These are phyloP conservation scores for Cicer bijugum DNA, from an alignment of 306 rosid species.

Conservation along the genomic window DNA sequence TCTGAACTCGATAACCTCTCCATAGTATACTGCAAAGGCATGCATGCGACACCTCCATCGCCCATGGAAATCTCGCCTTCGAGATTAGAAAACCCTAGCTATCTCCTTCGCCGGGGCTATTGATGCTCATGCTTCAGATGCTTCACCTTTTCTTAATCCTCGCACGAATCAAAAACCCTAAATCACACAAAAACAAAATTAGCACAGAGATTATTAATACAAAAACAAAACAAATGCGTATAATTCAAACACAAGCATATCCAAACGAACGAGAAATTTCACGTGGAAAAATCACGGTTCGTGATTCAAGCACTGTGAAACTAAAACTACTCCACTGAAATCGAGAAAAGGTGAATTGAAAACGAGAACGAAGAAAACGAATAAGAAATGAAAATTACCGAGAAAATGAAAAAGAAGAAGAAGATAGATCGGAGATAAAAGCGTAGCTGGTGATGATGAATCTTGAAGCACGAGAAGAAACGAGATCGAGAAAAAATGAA, in stretches of 20 bases:
- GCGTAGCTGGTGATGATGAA: conserved; percentile 49
- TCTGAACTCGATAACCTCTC: conserved; percentile 83
- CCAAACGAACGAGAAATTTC: conserved; percentile 29
- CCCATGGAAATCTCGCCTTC: conserved; percentile 91
- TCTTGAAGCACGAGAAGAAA: conserved; percentile 47
- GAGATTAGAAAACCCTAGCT: conserved; percentile 72
- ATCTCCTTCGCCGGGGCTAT: conserved; percentile 82
- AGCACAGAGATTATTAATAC: conserved; percentile 43
- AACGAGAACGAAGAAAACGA: background rate
- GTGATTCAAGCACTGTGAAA: conserved; percentile 46
- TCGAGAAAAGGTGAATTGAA: conserved; percentile 29
- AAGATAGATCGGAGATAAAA: conserved; percentile 67
- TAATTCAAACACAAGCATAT: conserved; percentile 13
- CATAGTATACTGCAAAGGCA: conserved; percentile 94
- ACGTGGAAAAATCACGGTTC: conserved; percentile 7
- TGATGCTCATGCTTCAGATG: conserved; percentile 93
- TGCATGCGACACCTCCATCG: conserved; percentile 99
- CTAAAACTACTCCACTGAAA: conserved; percentile 43
- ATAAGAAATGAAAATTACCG: conserved; percentile 48
- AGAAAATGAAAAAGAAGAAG: conserved; percentile 42
- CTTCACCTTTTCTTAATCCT: conserved; percentile 52
- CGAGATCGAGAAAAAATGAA: conserved; percentile 62
- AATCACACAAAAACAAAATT: conserved; percentile 39
- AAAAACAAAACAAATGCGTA: conserved; percentile 54
- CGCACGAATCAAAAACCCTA: conserved; percentile 69